phyloP scores from a whole-genome alignment of 345 rosid genomes.

The Eucalyptus cloeziana region DNA sequence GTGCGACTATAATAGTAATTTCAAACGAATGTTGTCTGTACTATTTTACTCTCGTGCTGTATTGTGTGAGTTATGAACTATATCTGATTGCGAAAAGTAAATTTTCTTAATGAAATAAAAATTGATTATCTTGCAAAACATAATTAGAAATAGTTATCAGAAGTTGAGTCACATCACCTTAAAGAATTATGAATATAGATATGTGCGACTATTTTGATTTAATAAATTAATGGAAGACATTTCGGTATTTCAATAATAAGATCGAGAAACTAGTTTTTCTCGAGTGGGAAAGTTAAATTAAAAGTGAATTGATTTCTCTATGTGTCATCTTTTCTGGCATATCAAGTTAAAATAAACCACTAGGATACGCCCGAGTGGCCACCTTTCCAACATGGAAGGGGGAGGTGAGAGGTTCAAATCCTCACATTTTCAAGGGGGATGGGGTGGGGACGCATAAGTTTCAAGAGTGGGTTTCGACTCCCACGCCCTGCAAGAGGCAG shows the following conservation, averaged over 20 bases:
- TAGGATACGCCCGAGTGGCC: too few relatives aligned
- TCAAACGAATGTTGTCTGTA: not conserved
- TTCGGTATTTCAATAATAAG: too few relatives aligned
- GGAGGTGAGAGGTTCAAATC: too few relatives aligned
- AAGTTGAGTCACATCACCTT: not conserved
- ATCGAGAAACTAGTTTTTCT: not conserved
- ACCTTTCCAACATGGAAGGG: too few relatives aligned
- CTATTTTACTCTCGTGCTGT: not conserved
- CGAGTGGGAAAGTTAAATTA: not conserved
- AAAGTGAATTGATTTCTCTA: not conserved
- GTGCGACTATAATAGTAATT: not conserved
- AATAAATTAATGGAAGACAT: too few relatives aligned
- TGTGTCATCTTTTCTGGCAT: not conserved
- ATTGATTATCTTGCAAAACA: not conserved
- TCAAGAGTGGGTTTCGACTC: too few relatives aligned
- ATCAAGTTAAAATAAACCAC: too few relatives aligned
- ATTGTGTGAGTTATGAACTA: not conserved
- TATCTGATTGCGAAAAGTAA: not conserved
- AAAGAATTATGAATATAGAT: not conserved
- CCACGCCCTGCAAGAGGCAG: too few relatives aligned
- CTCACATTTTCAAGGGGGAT: too few relatives aligned
- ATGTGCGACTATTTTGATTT: not conserved
- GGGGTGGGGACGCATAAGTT: too few relatives aligned
- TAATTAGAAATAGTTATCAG: not conserved
- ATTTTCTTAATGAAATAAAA: too few relatives aligned